Evolutionary conservation across 2,329 filamentous ascomycete genomes (phyloP), one percentile per base, ranked within the genome.

Genomic region (Alternaria ethzedia): DNA sequence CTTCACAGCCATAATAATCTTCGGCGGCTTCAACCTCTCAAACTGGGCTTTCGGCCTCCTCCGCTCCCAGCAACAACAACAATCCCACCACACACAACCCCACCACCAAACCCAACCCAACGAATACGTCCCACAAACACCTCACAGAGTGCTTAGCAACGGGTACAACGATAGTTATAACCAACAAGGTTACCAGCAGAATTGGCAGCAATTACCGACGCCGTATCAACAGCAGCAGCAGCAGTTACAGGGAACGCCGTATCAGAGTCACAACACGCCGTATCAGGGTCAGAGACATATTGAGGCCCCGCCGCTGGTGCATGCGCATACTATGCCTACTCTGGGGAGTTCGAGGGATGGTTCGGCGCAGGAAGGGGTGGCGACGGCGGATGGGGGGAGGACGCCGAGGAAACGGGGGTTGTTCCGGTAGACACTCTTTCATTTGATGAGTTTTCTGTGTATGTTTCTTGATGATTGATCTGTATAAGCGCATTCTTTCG

Each of bases 21-120:
- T 86, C 64, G 82, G 82, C 50, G 84, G 85, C 69, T 84, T 89
- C 55, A 83, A 85, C 46, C 81, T 87, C 63, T 86, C 85, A 59
- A 90, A 90, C 74, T 83, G 87, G 76, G 87, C 87, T 3, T 89
- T 89, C 75, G 83, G 84, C 61, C 82, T 86, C 55, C 84, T 88
- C 69, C 80, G 84, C 62, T 78, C 82, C 44, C 49, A 59, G 60
- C 83, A 83, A 66, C 66, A 83, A 66, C 66, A 70, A 66, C 68
- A 72, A 32, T 58, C 62, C 1, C 69, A 68, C 9, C 61, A 64
- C 23, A 56, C 54, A 13, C 56, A 63, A 28, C 25, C 57, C n/a
- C 54, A 55, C 11, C 59, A 52, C 36, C 63, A 21, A 15, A n/a
- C n/a, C n/a, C 46, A 25, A 59, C 74, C 43, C 32, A 70, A 61